Percentiles rank a stretch among this genome's conserved stretches.
Conservation (phyloP, 2,329 filamentous ascomycete species). For the Sphaerulina vaccinii region DNA sequence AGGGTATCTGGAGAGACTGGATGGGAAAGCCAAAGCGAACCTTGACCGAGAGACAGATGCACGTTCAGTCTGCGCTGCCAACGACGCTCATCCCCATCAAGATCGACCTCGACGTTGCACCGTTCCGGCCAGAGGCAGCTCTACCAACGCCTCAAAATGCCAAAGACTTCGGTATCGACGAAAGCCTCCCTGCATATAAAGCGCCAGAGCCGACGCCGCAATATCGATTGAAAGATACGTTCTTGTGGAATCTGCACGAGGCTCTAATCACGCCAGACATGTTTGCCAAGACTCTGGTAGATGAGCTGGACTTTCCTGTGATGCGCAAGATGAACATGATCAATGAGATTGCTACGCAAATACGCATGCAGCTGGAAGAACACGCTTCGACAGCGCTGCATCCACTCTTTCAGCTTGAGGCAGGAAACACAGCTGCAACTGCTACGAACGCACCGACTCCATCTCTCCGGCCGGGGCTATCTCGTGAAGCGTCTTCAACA, state of each 20-base stretch:
- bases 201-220: conserved; percentile 75
- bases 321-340: conserved; percentile 62
- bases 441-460: conserved; percentile 33
- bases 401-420: conserved; percentile 74
- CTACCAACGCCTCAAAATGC: conserved; percentile 63
- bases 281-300: conserved; percentile 86
- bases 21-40: conserved; percentile 68
- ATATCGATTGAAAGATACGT: conserved; percentile 90
- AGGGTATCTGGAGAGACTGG: conserved; percentile 94
- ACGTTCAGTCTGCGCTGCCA: conserved; percentile 71
- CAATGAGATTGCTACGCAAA: conserved; percentile 85
- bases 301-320: conserved; percentile 88
- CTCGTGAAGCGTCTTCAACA: conserved; percentile 53
- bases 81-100: conserved; percentile 92
- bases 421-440: conserved; percentile 30
- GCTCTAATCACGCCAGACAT: conserved; percentile 90
- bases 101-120: conserved; percentile 87
- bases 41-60: conserved; percentile 58
- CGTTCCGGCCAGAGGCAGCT: conserved; percentile 67
- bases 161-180: conserved; percentile 61
- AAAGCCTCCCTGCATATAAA: conserved; percentile 74
- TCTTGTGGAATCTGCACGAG: conserved; percentile 97
- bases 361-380: conserved; percentile 91
- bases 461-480: conserved; percentile 42
- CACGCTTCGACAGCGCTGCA: conserved; percentile 93